Base-by-base conservation (phyloP, 176 grass and related monocot species). In the Sorghum bicolor region DNA sequence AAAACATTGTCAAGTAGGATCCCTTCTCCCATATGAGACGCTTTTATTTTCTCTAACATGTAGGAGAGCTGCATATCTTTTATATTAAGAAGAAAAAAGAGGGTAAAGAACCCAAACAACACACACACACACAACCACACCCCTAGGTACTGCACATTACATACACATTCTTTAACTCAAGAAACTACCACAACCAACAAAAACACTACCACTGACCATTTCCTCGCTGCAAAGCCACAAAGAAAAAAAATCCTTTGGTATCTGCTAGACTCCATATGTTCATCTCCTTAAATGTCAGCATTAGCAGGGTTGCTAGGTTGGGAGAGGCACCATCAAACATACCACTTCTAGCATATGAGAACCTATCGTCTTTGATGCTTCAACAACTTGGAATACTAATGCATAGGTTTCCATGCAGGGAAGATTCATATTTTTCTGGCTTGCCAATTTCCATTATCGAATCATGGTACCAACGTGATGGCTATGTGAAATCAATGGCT, bases 401-500 rank as follows among this genome's bases (percentile, higher is more conserved):
- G 43, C 4, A 5, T 40, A 28, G 30, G 24, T 77, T 77, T 84
- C 20, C 1, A 17, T 87, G 53, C 78, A 99, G 96, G 89, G 91
- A 96, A 90, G 96, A 99, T 86, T 77, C 78, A 64, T 96, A 92
- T 87, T 92, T 99, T 89, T 72, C 88, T 83, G 86, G 88, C 50
- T 64, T 99, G 80, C 93, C 96, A 38, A 88, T 99, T 83, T 96
- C 93, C n/a, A 92, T 99, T 55, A 94, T 96, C 14, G 88, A 94
- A 86, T 96, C 89, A 77, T 99, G 93, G 96, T 99, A 96, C 75
- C 89, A 99, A 67, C 93, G 93, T 31, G 87, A 91, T 78, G 96
- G 96, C 43, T 96, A 96, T 85, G 91, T 94, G 66, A 96, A 94
- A 67, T 99, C 93, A 67, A 99, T 99, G 91, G 86, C 93, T 73